These are phyloP conservation scores for Xenoacremonium recifei DNA, from an alignment of 2,329 filamentous ascomycete species.

Conservation along the genomic window DNA sequence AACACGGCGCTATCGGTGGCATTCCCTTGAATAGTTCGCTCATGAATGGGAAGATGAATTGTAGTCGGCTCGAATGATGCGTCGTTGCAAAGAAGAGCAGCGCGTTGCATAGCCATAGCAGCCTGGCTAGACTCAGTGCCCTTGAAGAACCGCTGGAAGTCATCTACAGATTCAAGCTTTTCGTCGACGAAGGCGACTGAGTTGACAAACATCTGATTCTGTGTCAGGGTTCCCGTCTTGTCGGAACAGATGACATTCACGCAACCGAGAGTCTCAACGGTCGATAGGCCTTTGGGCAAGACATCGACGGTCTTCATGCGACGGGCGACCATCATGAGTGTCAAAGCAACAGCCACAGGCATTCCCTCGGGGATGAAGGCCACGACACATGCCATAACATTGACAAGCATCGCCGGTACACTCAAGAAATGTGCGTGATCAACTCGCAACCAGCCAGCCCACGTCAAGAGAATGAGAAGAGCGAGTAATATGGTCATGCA, in stretches of 20 bases:
- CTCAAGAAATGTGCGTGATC: conserved; percentile 69
- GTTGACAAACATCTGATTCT: conserved; percentile 45
- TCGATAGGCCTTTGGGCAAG: conserved; percentile 77
- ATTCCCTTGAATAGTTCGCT: conserved; percentile 69
- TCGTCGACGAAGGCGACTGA: conserved; percentile 36
- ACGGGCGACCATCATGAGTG: conserved; percentile 72
- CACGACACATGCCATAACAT: conserved; percentile 69
- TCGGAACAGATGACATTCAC: conserved; percentile 75
- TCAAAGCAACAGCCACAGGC: conserved; percentile 67
- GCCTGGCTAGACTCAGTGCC: background rate
- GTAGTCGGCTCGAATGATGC: conserved; percentile 71
- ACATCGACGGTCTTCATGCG: conserved; percentile 76
- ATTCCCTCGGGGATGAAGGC: conserved; percentile 76
- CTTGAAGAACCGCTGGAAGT: conserved; percentile 19
- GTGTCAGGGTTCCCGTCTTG: conserved; percentile 71
- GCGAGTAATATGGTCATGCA: conserved; percentile 65
- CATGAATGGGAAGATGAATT: conserved; percentile 53
- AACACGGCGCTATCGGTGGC: conserved; percentile 75
- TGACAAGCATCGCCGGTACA: conserved; percentile 69
- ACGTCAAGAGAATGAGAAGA: conserved; percentile 66
- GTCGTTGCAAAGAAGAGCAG: conserved; percentile 70
- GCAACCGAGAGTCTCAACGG: conserved; percentile 71
- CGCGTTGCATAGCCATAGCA: conserved; percentile 11
- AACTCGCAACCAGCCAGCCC: conserved; percentile 66
- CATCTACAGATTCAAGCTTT: conserved; percentile 21